Evolutionary conservation across 306 rosid genomes (phyloP).

Genomic region (Vicia villosa): DNA sequence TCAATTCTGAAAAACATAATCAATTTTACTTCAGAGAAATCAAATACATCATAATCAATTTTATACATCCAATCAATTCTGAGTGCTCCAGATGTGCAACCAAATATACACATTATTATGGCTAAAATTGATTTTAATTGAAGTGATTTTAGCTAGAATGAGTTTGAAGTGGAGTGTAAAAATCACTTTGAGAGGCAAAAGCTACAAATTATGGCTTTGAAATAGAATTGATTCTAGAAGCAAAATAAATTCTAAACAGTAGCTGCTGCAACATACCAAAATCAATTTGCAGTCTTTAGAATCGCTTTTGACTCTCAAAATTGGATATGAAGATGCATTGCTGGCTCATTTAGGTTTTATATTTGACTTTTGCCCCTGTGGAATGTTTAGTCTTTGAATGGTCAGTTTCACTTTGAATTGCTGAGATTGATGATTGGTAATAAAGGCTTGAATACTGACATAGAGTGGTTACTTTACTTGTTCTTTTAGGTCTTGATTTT

Average conservation of each 20-base stretch:
- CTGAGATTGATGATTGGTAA: not conserved
- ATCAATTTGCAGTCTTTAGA: not conserved
- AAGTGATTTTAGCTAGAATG: not conserved
- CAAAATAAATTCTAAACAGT: too few relatives aligned
- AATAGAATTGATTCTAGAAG: too few relatives aligned
- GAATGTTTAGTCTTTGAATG: not conserved
- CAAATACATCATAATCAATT: too few relatives aligned
- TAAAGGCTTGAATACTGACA: constrained; percentile 35
- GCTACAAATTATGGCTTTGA: too few relatives aligned
- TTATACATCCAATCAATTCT: too few relatives aligned
- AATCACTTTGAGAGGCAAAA: too few relatives aligned
- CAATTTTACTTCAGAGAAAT: too few relatives aligned
- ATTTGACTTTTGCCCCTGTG: not conserved
- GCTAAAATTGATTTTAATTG: not conserved
- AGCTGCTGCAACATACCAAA: too few relatives aligned
- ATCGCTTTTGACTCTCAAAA: not conserved
- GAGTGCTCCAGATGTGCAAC: too few relatives aligned
- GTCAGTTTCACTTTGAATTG: too few relatives aligned
- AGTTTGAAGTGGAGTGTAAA: not conserved
- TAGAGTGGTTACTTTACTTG: constrained; percentile 30
- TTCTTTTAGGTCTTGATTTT: constrained; percentile 62
- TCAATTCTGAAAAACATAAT: too few relatives aligned
- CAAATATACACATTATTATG: too few relatives aligned
- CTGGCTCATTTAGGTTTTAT: not conserved
- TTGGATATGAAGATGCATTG: not conserved